These are phyloP conservation scores for Elongisporangium senticosum DNA, from an alignment of 352 stramenopile genomes.

Conservation along the genomic window DNA sequence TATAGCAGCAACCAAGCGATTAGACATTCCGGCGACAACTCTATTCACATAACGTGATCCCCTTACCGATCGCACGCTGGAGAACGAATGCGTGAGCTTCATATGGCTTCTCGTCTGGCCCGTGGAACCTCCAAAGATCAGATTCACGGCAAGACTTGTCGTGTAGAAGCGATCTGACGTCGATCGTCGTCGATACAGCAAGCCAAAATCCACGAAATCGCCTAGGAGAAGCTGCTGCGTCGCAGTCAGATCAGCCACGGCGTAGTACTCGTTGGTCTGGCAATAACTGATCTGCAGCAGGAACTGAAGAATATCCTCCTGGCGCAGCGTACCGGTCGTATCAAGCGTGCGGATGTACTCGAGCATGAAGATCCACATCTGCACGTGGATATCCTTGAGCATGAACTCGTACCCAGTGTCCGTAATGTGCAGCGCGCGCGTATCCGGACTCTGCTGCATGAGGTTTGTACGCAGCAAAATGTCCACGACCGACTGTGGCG, in stretches of 20 bases:
- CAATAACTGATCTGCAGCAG: conserved; percentile 89
- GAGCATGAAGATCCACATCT: conserved; percentile 90
- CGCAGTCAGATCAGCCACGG: conserved; percentile 64
- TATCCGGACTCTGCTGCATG: conserved; percentile 59
- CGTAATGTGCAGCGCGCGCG: conserved; percentile 74
- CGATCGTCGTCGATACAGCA: conserved; percentile 64
- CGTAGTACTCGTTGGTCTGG: conserved; percentile 83
- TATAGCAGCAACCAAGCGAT: neutral
- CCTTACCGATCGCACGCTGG: conserved; percentile 26
- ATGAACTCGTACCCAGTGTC: conserved; percentile 90
- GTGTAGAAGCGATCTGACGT: conserved; percentile 81
- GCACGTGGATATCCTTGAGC: conserved; percentile 89
- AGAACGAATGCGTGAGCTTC: conserved; percentile 43
- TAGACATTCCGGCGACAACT: neutral
- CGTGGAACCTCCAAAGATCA: conserved; percentile 82
- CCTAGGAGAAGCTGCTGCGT: conserved; percentile 72
- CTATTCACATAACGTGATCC: neutral
- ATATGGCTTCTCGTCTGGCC: conserved; percentile 52
- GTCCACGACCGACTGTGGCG: conserved; percentile 57
- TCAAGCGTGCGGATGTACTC: conserved; percentile 87
- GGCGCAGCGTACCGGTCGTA: conserved; percentile 55
- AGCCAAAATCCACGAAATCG: conserved; percentile 84
- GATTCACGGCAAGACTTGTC: conserved; percentile 84
- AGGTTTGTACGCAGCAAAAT: conserved; percentile 70
- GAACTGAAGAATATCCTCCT: conserved; percentile 87